A percentile compares a stretch with the other conserved stretches of the same genome.
Conservation (phyloP, 1,139 yeast species). For the Yamadazyma spencermartinsiae region DNA sequence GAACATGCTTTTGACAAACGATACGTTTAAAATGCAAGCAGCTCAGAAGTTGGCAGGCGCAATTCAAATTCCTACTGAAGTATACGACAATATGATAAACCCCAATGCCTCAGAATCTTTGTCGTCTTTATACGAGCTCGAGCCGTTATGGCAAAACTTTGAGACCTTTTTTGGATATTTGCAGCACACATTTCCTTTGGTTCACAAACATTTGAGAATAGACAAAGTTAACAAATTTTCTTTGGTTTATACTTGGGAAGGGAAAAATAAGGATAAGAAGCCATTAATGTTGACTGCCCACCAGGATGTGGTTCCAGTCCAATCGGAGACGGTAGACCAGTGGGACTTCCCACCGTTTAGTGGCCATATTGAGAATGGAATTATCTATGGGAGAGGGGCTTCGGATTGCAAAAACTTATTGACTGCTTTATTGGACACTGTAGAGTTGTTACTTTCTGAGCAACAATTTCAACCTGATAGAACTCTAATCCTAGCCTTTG, state of each 20-base stretch:
- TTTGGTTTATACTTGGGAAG: slow-evolving; percentile 40
- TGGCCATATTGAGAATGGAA: slow-evolving; percentile 42
- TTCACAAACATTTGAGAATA: slow-evolving; percentile 29
- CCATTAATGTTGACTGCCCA: slow-evolving; percentile 50
- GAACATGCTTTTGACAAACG: slow-evolving; percentile 34
- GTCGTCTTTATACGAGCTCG: slow-evolving; percentile 27
- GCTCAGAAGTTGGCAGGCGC: slow-evolving; percentile 52
- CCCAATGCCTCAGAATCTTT: slow-evolving; percentile 23
- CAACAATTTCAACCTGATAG: slow-evolving; percentile 39
- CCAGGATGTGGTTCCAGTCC: slow-evolving; percentile 54
- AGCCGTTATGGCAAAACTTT: slow-evolving; percentile 34
- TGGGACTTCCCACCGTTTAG: slow-evolving; percentile 48
- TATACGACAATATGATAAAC: slow-evolving; percentile 49
- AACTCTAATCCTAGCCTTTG: slow-evolving; percentile 45
- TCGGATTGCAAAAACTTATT: slow-evolving; percentile 49
- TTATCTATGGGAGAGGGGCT: slow-evolving; percentile 46
- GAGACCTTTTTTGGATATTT: slow-evolving; percentile 31
- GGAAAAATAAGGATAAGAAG: slow-evolving; percentile 24
- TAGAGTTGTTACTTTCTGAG: slow-evolving; percentile 39
- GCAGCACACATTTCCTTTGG: slow-evolving; percentile 31
- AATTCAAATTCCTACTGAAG: slow-evolving; percentile 61
- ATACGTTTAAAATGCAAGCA: slow-evolving; percentile 38
- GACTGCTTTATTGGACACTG: slow-evolving; percentile 41
- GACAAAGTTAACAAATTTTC: slow-evolving; percentile 34
- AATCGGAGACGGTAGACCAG: slow-evolving; percentile 33